Conservation (phyloP, 495 filamentous ascomycete species). For the Penicillium longicatenatum region DNA sequence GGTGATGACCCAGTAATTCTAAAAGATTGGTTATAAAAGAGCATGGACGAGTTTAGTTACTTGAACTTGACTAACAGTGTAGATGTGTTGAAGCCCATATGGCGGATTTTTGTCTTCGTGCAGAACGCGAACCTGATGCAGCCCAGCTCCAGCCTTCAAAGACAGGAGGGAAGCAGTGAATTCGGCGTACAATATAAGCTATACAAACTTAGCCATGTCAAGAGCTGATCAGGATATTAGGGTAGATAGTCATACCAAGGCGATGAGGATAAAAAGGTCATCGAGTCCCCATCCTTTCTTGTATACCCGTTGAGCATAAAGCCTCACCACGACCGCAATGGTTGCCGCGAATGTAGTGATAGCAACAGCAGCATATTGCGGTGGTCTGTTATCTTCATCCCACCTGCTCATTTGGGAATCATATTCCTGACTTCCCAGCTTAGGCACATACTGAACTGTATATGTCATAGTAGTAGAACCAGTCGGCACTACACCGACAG, state of each 20-base stretch:
- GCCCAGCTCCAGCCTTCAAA: conserved; percentile 7
- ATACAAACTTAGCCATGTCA: neutral
- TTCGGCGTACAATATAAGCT: conserved; percentile 5
- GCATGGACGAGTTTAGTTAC: neutral
- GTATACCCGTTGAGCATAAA: conserved; percentile 7
- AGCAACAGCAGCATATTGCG: conserved; percentile 6
- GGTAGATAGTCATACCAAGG: conserved; percentile 2
- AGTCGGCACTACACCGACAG: neutral
- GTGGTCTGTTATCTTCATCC: conserved; percentile 1
- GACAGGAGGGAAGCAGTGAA: neutral
- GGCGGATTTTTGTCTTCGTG: neutral
- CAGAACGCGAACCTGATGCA: conserved; percentile 8
- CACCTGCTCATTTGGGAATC: neutral
- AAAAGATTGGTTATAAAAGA: neutral
- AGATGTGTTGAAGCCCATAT: conserved; percentile 1
- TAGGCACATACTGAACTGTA: conserved; percentile 3
- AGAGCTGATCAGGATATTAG: neutral
- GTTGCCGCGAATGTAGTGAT: conserved; percentile 2
- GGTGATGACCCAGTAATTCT: conserved; percentile 9
- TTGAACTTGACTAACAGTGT: conserved; percentile 1
- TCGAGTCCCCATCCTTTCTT: conserved; percentile 3
- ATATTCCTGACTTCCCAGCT: conserved; percentile 2
- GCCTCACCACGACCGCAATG: neutral
- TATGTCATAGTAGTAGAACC: neutral
- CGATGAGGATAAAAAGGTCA: conserved; percentile 2